These are phyloP conservation scores for Phytopythium helicoides DNA, from an alignment of 352 stramenopile species.

Conservation along the genomic window DNA sequence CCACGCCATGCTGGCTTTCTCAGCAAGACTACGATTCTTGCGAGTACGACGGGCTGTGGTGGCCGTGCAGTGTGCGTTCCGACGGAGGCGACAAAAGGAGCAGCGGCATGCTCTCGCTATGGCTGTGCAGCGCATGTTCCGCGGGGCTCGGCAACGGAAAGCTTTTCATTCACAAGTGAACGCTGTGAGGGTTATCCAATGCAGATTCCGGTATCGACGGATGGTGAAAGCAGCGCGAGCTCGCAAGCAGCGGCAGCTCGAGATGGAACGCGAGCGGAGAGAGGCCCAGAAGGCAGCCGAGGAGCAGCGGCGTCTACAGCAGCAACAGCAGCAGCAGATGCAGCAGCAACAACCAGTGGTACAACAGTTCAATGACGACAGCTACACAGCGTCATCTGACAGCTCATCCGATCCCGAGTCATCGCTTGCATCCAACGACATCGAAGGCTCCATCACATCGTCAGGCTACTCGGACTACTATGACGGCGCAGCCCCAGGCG, in stretches of 20 bases:
- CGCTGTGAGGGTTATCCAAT: conserved; percentile 68
- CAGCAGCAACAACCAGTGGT: conserved; percentile 11
- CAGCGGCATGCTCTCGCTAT: conserved; percentile 33
- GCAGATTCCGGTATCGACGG: conserved; percentile 53
- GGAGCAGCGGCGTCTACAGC: conserved; percentile 16
- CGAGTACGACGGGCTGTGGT: conserved; percentile 49
- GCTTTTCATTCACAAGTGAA: conserved; percentile 50
- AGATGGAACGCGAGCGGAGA: conserved; percentile 17
- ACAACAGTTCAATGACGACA: conserved; percentile 52
- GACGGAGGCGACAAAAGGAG: conserved; percentile 11
- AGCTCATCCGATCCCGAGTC: conserved; percentile 39
- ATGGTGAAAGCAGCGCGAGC: conserved; percentile 19
- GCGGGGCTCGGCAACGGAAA: conserved; percentile 47
- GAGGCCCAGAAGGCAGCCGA: conserved; percentile 14
- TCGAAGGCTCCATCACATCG: conserved; percentile 52
- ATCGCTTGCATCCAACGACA: conserved; percentile 69
- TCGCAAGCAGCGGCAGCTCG: conserved; percentile 18
- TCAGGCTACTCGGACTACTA: conserved; percentile 58
- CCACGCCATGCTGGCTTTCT: conserved; percentile 61
- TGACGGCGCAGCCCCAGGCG: conserved; percentile 13
- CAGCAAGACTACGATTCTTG: conserved; percentile 53
- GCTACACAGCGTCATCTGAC: conserved; percentile 71
- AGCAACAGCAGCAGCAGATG: conserved; percentile 16
- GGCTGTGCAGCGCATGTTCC: conserved; percentile 53
- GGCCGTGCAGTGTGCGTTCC: conserved; percentile 58